phyloP scores from a whole-genome alignment of 345 rosid species.

The Rhodamnia rubescens region DNA sequence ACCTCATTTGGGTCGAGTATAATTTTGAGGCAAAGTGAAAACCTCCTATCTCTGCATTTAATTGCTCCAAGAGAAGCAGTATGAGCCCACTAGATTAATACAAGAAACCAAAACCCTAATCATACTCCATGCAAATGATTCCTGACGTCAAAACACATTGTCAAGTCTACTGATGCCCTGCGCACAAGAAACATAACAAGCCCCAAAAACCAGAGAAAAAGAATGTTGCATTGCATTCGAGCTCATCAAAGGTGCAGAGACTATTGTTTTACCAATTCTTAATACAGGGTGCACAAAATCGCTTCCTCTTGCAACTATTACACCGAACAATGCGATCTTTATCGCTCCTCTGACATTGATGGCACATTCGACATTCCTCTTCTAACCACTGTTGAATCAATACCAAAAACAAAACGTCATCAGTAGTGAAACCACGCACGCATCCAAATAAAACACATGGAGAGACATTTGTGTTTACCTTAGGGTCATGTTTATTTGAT shows the following conservation, averaged over 20 bases:
- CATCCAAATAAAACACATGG: neutral
- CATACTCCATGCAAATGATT: neutral
- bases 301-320: slow-evolving; percentile 11
- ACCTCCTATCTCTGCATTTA: neutral
- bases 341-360: slow-evolving; percentile 30
- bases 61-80: neutral
- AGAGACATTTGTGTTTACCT: neutral
- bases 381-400: slow-evolving; percentile 1
- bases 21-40: neutral
- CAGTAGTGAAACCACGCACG: neutral
- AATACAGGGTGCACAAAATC: slow-evolving; percentile 20
- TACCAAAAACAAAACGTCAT: neutral
- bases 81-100: neutral
- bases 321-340: slow-evolving; percentile 22
- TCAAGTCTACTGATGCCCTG: neutral
- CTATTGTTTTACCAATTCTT: slow-evolving; percentile 9
- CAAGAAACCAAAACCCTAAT: neutral
- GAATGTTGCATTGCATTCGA: neutral
- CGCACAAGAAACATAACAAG: neutral
- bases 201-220: neutral
- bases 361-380: slow-evolving; percentile 14
- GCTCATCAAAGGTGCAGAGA: neutral
- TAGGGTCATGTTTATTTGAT: neutral
- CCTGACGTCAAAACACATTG: neutral
- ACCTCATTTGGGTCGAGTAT: neutral